Evolutionary conservation across 805 yeast species (phyloP), one percentile per base, ranked within the genome.

Genomic region (Wickerhamomyces hampshirensis): DNA sequence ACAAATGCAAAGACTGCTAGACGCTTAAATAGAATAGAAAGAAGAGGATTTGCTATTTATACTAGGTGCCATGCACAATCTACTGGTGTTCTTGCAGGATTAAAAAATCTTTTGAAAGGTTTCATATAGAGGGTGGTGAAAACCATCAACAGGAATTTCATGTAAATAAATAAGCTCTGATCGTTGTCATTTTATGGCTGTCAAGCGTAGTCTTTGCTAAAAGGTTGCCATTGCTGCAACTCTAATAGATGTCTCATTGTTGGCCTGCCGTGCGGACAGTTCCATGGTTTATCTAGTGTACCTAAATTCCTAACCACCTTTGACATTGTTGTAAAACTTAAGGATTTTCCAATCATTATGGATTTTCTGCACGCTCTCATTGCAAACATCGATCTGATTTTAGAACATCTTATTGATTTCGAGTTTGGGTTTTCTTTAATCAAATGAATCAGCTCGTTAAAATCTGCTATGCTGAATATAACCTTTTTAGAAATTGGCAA

Each of bases 241-340:
- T 84, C 87, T 41, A 80, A 75, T 40, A 91, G 65, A 59, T 91
- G 97, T 37, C 98, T 71, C 83, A 93, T 78, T 1, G 99, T 93
- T 0, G 98, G 99, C 44, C 99, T 66, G 0, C 99, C 98, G 60
- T 93, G 99, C 0, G 99, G 99, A 48, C 79, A 73, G 37, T 71
- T 71, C 98, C 99, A 93, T 0, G 99, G 99, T 54, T 86, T 85
- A 43, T 87, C 89, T 26, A 93, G 65, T 0, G 58, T 63, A 10
- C 91, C 75, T 35, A 93, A 63, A 51, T 87, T 72, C 21, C 63
- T 55, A 5, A 93, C 89, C 3, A 93, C 77, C 26, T 53, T 63
- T 2, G 59, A 55, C 99, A 93, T 93, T 6, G 76, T 71, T 7
- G 57, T 65, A 21, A 37, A 46, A 6, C 66, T 69, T 30, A 93